Conservation (phyloP, 1,284 basidiomycete genomes). For the Pisolithus thermaeus region DNA sequence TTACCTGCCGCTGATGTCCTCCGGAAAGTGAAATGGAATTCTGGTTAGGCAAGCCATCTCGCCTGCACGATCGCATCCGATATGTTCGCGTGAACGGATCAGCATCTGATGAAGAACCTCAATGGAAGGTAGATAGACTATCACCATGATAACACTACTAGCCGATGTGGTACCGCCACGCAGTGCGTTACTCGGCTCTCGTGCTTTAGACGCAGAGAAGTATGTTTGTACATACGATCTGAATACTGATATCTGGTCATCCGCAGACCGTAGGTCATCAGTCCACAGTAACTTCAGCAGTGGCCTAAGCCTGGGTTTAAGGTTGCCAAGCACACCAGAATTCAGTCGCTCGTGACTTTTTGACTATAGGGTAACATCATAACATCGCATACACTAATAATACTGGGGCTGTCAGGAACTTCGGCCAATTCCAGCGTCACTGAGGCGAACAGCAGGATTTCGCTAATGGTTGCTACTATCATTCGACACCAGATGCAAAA, state of each 20-base stretch:
- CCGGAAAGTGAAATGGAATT: conserved; percentile 71
- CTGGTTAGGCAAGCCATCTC: conserved; percentile 87
- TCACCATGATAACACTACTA: conserved; percentile 17
- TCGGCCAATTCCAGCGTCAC: too few species aligned
- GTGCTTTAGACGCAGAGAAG: neutral
- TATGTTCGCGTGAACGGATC: conserved; percentile 59
- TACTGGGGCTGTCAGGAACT: too few species aligned
- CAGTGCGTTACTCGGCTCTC: neutral
- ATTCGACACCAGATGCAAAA: too few species aligned
- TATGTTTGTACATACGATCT: neutral
- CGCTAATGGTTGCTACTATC: too few species aligned
- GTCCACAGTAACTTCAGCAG: too few species aligned
- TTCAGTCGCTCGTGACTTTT: too few species aligned
- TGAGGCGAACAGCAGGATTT: too few species aligned
- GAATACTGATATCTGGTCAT: neutral
- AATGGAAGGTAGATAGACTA: conserved; percentile 26
- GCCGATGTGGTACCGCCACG: neutral
- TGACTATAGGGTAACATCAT: too few species aligned
- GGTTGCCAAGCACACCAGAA: too few species aligned
- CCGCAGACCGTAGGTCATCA: neutral
- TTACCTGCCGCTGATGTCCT: neutral
- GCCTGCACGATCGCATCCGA: conserved; percentile 84
- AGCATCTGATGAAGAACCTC: conserved; percentile 36
- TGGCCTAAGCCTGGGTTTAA: too few species aligned
- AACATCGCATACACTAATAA: too few species aligned